Percentiles rank a stretch among this genome's conserved stretches.
phyloP scores from a whole-genome alignment of 176 grass and related monocot genomes.

The Rhynchospora breviuscula region DNA sequence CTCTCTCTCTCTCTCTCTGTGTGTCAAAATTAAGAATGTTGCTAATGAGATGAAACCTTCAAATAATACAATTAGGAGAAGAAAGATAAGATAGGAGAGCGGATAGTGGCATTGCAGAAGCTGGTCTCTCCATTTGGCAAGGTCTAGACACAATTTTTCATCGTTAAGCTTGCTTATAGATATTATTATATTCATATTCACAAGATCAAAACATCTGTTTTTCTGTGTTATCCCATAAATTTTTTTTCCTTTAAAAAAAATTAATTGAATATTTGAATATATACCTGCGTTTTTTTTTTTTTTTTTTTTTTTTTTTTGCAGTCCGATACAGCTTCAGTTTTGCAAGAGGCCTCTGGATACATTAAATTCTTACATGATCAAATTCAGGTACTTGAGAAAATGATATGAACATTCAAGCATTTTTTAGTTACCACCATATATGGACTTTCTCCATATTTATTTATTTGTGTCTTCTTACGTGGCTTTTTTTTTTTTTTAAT shows the following conservation, averaged over 20 bases:
- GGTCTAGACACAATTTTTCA: slow-evolving; percentile 17
- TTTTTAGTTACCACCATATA: background rate
- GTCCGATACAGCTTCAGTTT: slow-evolving; percentile 94
- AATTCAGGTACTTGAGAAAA: slow-evolving; percentile 51
- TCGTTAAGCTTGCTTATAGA: background rate
- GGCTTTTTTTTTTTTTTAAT: background rate
- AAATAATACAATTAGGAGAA: slow-evolving; percentile 57
- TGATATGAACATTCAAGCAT: background rate
- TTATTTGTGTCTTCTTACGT: background rate
- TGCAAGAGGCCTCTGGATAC: slow-evolving; percentile 79
- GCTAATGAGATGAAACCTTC: background rate
- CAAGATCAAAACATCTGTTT: background rate
- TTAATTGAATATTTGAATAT: background rate
- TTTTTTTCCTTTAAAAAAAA: background rate
- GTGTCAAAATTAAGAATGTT: background rate
- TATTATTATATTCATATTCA: background rate
- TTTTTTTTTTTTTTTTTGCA: slow-evolving; percentile 35
- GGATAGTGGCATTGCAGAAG: slow-evolving; percentile 68
- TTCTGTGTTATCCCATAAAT: background rate
- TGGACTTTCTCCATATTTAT: background rate
- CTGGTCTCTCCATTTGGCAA: slow-evolving; percentile 94
- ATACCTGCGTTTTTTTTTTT: slow-evolving; percentile 1
- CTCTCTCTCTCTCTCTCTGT: background rate
- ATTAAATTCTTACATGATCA: slow-evolving; percentile 96
- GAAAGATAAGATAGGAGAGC: slow-evolving; percentile 91